These are phyloP conservation scores for Crucibulum laeve DNA, from an alignment of 768 basidiomycete genomes.

Conservation along the genomic window DNA sequence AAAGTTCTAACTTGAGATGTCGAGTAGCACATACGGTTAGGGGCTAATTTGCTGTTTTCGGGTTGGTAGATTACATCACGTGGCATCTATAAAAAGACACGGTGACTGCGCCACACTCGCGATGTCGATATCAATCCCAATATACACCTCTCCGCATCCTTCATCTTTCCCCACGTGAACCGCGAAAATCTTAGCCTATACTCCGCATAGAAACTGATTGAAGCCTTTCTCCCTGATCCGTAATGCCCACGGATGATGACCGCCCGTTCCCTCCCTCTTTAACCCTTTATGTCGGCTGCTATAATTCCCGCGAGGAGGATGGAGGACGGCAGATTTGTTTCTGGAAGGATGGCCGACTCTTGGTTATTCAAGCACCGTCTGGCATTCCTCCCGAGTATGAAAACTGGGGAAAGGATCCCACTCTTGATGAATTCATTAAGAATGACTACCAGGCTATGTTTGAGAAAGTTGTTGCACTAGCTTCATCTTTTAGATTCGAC, in stretches of 20 bases:
- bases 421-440: neutral
- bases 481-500: slow-evolving; percentile 18
- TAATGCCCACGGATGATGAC: neutral
- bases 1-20: too few species aligned
- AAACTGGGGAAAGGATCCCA: neutral
- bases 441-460: neutral
- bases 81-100: too few species aligned
- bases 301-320: neutral
- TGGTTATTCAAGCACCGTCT: neutral
- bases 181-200: too few species aligned
- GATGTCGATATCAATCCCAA: too few species aligned
- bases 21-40: too few species aligned
- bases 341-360: neutral
- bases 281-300: neutral
- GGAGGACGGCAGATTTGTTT: neutral
- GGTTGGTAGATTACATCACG: too few species aligned
- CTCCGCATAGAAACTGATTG: too few species aligned
- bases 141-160: too few species aligned
- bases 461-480: neutral
- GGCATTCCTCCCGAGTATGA: neutral
- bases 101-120: too few species aligned
- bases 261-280: neutral
- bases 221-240: neutral
- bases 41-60: too few species aligned
- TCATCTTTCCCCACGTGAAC: too few species aligned